Evolutionary conservation across 305 asterid species (phyloP), one percentile per base, ranked within the genome.

Genomic region (Fraxinus nigra): DNA sequence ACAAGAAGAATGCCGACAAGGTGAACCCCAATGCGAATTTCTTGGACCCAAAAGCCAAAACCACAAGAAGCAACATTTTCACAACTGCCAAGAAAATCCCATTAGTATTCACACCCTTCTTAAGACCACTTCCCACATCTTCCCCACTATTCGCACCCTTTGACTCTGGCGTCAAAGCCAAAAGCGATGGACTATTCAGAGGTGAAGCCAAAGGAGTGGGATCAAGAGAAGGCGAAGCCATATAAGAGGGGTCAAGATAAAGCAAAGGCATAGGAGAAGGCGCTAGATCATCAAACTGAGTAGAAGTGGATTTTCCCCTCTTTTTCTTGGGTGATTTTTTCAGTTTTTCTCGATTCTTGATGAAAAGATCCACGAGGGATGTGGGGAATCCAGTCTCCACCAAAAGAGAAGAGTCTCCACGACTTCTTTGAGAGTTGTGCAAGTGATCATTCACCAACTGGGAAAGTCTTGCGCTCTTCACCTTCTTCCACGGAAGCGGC

Each of bases 321-420:
- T 78, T 85, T 76, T 76, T 90, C 87, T 87, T 89, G 65, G 88
- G 78, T 1, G 87, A 37, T 34, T 83, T 89, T 79, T 83, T 92
- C 85, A 93, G 79, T 76, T 93, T 92, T 16, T 88, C 89, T 6
- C 91, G 92, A 72, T 94, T 89, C 80, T 92, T 94, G 75, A 93
- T 91, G 88, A 93, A 89, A 6, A 94, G 92, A 88, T 94, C 98
- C 16, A 94, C 87, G 40, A 94, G 85, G 33, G 98, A 93, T 5
- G 99, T 89, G 0, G 99, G 97, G 73, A 95, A 95, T 1, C 98
- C 97, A 9, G 98, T 92, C 69, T 90, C 96, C 59, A 95, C 97
- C 32, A 92, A 89, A 33, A 94, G 95, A 3, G 93, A 90, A 18
- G 95, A 92, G 0, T 90, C 93, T 40, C 89, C 94, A 10, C 93